Evolutionary conservation across 139 green algal genomes (phyloP).

Genomic region (Tetradesmus obliquus): DNA sequence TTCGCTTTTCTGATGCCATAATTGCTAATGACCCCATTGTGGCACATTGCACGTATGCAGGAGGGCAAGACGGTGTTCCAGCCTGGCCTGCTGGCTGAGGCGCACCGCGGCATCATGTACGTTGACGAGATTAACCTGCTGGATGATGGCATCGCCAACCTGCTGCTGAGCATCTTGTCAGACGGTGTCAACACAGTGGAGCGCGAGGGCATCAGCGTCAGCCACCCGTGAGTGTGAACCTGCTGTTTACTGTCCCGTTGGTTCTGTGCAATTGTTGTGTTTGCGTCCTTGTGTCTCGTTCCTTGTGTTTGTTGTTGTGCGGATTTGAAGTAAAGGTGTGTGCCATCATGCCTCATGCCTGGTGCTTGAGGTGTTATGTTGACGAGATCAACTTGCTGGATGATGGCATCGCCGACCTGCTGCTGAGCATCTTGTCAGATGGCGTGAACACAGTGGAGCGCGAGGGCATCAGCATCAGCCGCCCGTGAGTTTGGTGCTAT

Average conservation of each 20-base stretch:
- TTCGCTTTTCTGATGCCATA: too few species aligned
- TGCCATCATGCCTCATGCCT: too few species aligned
- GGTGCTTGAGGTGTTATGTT: too few species aligned
- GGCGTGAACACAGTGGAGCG: conserved; percentile 96
- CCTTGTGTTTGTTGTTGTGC: not conserved
- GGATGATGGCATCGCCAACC: conserved; percentile 98
- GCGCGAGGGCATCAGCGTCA: conserved; percentile 96
- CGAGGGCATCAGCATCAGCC: conserved; percentile 95
- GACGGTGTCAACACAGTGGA: conserved; percentile 98
- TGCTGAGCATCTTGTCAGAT: conserved; percentile 95
- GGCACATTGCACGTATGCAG: conserved; percentile 49
- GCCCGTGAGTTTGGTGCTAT: conserved; percentile 81
- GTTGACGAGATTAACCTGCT: conserved; percentile 95
- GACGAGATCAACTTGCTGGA: conserved; percentile 97
- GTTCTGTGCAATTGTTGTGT: not conserved
- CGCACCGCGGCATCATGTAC: conserved; percentile 91
- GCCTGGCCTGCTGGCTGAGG: conserved; percentile 96
- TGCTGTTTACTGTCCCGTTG: not conserved
- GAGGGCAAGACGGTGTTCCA: conserved; percentile 98
- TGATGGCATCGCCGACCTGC: conserved; percentile 98
- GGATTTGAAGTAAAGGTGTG: too few species aligned
- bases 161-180: conserved; percentile 95
- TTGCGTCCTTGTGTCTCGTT: conserved; percentile 39
- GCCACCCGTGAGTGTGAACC: conserved; percentile 86
- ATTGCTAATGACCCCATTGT: too few species aligned